These are phyloP conservation scores for Powellomyces hirtus DNA, from an alignment of 192 early-diverging fungal genomes.

Conservation along the genomic window DNA sequence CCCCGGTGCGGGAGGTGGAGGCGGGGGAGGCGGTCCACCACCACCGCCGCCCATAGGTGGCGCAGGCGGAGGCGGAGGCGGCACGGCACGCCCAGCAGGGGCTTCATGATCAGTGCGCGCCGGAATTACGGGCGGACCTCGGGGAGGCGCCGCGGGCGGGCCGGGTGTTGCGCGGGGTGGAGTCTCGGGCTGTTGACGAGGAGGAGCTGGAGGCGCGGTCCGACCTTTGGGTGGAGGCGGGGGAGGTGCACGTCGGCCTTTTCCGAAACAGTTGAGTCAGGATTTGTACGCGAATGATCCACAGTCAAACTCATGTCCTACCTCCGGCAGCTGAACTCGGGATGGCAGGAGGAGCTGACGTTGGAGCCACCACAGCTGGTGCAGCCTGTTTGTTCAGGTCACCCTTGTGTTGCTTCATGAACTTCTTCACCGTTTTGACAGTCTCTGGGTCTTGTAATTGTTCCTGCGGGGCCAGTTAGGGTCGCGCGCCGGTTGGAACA, in stretches of 20 bases:
- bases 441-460: constrained; percentile 46
- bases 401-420: constrained; percentile 48
- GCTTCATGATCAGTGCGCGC: not conserved
- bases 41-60: not conserved
- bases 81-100: not conserved
- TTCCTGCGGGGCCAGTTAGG: constrained; percentile 25
- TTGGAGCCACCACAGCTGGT: constrained; percentile 6
- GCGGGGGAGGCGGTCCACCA: constrained; percentile 18
- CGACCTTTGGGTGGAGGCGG: constrained; percentile 24
- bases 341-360: constrained; percentile 7
- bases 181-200: constrained; percentile 17
- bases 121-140: not conserved
- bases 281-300: too few relatives aligned
- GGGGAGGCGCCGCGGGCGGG: not conserved
- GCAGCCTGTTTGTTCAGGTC: not conserved
- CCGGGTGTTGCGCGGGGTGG: constrained; percentile 19
- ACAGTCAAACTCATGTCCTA: not conserved
- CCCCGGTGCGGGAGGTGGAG: constrained; percentile 18
- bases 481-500: not conserved
- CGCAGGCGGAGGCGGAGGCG: not conserved
- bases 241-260: constrained; percentile 15
- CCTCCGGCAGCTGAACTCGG: not conserved
- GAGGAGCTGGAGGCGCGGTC: not conserved
- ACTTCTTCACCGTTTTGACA: constrained; percentile 44
- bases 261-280: too few relatives aligned